Base-by-base conservation (phyloP, 2,329 filamentous ascomycete genomes). In the Hyphodiscus sp. region DNA sequence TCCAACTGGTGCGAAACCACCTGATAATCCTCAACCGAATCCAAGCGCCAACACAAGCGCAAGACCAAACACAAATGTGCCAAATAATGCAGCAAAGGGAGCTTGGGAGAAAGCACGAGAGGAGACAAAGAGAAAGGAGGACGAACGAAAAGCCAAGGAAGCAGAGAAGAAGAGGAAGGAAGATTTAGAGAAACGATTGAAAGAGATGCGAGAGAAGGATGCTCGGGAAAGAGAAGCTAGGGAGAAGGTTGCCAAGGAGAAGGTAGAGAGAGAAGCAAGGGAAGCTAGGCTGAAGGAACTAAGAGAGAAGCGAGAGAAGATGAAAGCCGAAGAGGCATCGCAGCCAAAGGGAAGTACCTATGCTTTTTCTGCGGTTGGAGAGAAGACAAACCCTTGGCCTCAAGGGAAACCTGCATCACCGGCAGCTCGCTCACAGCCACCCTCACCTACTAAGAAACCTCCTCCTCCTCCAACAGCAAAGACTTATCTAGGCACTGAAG, bases 31-130 rank as follows among this genome's bases (percentile, higher is more conserved):
- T n/a, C 33, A 38, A 15, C 11, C 33, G 47, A 52, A 51, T 47
- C 29, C 58, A 45, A 50, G 52, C 46, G 61, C 70, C 18, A 50
- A 50, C n/a, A 50, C 47, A 38, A 53, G 46, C 42, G 38, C 55
- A 48, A 52, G 49, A 44, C 33, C 58, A 45, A 51, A 53, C 23
- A 50, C 53, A 44, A 41, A 52, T 19, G 44, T 53, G 29, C 56
- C 60, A 19, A 50, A 52, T 16, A 57, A 60, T 41, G 58, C 54
- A 33, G 69, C 73, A 1, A 78, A 76, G 63, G 73, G 74, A 9
- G 74, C 80, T 0, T 87, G 85, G 85, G 83, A 87, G 61, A 86
- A 81, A 66, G 85, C 83, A 2, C 75, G 84, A 51, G 85, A 88
- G 63, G 84, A 87, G 60, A 85, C 79, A 19, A 74, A 79, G 44